A percentile compares a stretch with the other conserved stretches of the same genome.
Conservation (phyloP, 148 eudicot species). For the Camellia granthamiana region DNA sequence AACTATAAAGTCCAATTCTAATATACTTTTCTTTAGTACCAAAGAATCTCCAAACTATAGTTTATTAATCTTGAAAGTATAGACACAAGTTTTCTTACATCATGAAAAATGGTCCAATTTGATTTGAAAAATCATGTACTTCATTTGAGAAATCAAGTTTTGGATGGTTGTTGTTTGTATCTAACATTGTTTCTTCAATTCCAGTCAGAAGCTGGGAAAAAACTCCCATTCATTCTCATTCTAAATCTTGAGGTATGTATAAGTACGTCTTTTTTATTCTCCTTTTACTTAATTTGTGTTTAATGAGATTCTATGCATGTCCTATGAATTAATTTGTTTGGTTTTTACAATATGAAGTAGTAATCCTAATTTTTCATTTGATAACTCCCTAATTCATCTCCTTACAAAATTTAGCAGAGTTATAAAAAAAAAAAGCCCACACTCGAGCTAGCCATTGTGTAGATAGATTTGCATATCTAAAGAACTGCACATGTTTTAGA, state of each 20-base stretch:
- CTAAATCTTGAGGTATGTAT: constrained; percentile 78
- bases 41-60: no score
- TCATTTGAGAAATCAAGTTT: background rate
- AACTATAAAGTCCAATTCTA: no score
- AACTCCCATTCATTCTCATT: constrained; percentile 81
- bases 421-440: background rate
- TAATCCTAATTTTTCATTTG: background rate
- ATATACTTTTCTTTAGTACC: no score
- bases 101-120: background rate
- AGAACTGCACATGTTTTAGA: background rate
- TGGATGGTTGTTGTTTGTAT: background rate
- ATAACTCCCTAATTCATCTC: background rate
- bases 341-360: background rate
- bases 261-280: background rate
- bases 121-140: background rate
- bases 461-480: background rate
- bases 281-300: background rate
- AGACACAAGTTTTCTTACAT: background rate
- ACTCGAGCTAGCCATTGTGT: background rate
- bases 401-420: background rate
- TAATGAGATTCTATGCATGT: background rate
- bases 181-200: constrained; percentile 23
- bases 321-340: background rate
- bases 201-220: constrained; percentile 90
- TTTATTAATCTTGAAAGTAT: background rate